Evolutionary conservation across 306 rosid species (phyloP), one percentile per base, ranked within the genome.

Genomic region (Lagenaria siceraria): DNA sequence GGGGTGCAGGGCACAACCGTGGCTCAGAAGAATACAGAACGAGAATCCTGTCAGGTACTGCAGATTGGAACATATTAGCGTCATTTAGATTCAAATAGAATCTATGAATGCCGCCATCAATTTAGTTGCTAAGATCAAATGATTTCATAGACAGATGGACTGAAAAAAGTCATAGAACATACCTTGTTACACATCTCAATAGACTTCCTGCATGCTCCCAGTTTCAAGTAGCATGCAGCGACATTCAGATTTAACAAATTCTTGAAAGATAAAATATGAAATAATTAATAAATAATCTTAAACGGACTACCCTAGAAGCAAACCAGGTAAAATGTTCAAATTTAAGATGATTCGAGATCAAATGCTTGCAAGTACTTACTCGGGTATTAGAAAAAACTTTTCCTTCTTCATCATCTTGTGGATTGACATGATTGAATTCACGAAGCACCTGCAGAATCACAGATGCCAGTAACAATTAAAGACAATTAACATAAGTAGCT

Each of bases 401-500:
- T 75, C 97, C 99, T 86, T 95, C 96, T 7, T 92, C 97, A 2
- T 95, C 99, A 80, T 90, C 99, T 81, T 90, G 99, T 79, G 99
- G 99, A 88, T 95, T 90, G 49, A 95, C 97, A 82, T 95, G 99
- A 90, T 92, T 90, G 86, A 96, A 96, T 84, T 96, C 99, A 63
- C 99, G 84, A 82, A 96, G 96, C 78, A 96, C 93, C 97, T 96
- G 89, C 25, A 52, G 55, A 63, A 48, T 80, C 84, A 78, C 70
- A 74, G 42, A 27, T 27, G 4, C 8, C 15, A 25, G 2, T 27
- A 14, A 48, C 15, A 52, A 72, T 43, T 72, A 49, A 48, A 27
- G 59, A 71, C 40, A 10, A 7, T 25, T 27, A 49, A 72, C 53
- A 46, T 46, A 46, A 46, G 31, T 46, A 69, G 59, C 56, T 6